Evolutionary conservation across 768 basidiomycete species (phyloP).

Genomic region (Collybiopsis luxurians): DNA sequence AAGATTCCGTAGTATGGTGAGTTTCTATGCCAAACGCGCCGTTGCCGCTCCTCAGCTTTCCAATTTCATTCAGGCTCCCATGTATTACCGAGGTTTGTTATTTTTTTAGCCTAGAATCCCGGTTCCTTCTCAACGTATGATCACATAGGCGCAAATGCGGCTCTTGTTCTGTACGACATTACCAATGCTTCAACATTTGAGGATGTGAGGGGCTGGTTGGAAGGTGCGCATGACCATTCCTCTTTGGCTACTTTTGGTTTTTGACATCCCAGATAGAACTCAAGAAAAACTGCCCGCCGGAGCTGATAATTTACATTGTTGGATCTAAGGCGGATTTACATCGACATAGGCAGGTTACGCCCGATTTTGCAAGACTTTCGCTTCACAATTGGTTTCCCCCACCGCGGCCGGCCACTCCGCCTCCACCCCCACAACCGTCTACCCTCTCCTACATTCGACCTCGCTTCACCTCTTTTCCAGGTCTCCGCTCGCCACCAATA

Average conservation of each 20-base stretch:
- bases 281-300: slow-evolving; percentile 85
- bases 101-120: slow-evolving; percentile 5
- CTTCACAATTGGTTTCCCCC: slow-evolving; percentile 89
- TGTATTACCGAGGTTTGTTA: slow-evolving; percentile 80
- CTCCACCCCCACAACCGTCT: slow-evolving; percentile 58
- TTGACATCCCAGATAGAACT: slow-evolving; percentile 49
- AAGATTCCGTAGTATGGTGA: slow-evolving; percentile 83
- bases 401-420: slow-evolving; percentile 63
- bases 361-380: slow-evolving; percentile 80
- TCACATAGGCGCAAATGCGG: slow-evolving; percentile 79
- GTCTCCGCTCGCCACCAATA: slow-evolving; percentile 60
- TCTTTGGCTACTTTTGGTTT: slow-evolving; percentile 9
- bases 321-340: slow-evolving; percentile 88
- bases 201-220: slow-evolving; percentile 89
- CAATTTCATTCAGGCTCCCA: slow-evolving; percentile 64
- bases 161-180: slow-evolving; percentile 92
- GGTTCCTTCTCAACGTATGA: slow-evolving; percentile 1
- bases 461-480: slow-evolving; percentile 71
- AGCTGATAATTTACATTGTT: slow-evolving; percentile 92
- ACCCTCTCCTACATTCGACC: slow-evolving; percentile 77
- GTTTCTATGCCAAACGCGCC: slow-evolving; percentile 6
- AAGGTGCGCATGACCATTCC: slow-evolving; percentile 49
- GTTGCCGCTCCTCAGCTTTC: neutral
- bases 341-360: slow-evolving; percentile 69
- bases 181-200: slow-evolving; percentile 87